phyloP scores from a whole-genome alignment of 2,329 filamentous ascomycete genomes.

The Fusarium secorum region DNA sequence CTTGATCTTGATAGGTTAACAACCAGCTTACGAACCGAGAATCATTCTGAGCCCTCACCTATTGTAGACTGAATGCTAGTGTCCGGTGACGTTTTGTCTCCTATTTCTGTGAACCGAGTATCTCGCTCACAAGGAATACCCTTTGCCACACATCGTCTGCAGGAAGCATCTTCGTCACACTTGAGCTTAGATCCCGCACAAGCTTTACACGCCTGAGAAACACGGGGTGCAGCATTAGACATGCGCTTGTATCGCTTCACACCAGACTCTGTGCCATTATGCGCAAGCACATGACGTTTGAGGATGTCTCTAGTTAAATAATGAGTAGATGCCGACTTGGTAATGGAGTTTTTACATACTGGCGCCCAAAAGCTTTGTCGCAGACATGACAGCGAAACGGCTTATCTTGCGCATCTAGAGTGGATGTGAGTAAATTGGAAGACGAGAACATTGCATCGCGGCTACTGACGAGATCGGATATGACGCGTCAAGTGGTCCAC shows the following conservation, averaged over 20 bases:
- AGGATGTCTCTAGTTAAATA: background rate
- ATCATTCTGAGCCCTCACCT: fast-evolving
- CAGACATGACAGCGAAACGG: background rate
- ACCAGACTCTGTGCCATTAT: background rate
- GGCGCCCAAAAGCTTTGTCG: background rate
- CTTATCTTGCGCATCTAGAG: background rate
- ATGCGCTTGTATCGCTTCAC: background rate
- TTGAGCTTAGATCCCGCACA: background rate
- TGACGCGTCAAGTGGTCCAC: background rate
- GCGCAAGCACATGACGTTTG: background rate
- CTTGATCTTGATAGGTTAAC: background rate
- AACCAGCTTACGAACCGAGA: background rate
- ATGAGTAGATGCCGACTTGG: background rate
- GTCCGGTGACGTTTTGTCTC: background rate
- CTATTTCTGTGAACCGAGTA: background rate
- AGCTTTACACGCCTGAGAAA: background rate
- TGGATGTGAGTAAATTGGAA: background rate
- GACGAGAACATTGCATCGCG: fast-evolving
- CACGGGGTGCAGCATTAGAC: background rate
- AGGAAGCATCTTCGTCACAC: background rate
- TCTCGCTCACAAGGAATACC: background rate
- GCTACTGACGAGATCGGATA: background rate
- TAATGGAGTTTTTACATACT: background rate
- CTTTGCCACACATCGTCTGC: background rate
- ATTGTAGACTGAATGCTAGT: background rate